Percentiles rank a stretch among this genome's conserved stretches.
Conservation (phyloP, 2,329 filamentous ascomycete species). For the Dothidotthia symphoricarpi region DNA sequence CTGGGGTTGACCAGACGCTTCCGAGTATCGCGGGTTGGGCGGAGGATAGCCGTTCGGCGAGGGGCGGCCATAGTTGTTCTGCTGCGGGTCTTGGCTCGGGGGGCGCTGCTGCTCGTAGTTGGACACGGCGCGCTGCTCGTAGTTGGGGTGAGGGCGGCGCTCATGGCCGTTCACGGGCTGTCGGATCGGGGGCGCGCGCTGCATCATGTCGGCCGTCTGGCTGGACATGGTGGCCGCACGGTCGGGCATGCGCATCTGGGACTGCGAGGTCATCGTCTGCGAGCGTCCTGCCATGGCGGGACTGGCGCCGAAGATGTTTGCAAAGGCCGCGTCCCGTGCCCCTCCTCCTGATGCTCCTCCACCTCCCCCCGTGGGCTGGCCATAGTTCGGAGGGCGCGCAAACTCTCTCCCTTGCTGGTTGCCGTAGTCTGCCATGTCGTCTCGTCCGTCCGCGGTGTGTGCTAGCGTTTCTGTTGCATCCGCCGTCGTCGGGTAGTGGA, state of each 20-base stretch:
- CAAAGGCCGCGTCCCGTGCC: conserved; percentile 92
- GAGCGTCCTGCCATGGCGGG: conserved; percentile 73
- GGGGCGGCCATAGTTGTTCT: conserved; percentile 29
- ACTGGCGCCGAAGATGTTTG: conserved; percentile 90
- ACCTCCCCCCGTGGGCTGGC: conserved; percentile 45
- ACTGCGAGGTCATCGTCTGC: conserved; percentile 89
- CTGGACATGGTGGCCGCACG: conserved; percentile 69
- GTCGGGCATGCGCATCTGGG: conserved; percentile 60
- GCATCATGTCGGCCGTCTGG: conserved; percentile 55
- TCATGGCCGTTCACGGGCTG: conserved; percentile 47
- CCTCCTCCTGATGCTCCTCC: conserved; percentile 20
- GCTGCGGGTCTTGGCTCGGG: conserved; percentile 27
- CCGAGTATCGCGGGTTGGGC: conserved; percentile 33
- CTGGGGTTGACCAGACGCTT: conserved; percentile 37
- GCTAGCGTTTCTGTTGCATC: conserved; percentile 22
- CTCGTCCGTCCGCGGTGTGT: conserved; percentile 17
- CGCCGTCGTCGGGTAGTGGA: conserved; percentile 16
- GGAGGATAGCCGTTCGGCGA: conserved; percentile 42
- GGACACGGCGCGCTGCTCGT: conserved; percentile 27
- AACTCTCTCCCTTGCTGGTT: conserved; percentile 62
- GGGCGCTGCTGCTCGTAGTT: conserved; percentile 30
- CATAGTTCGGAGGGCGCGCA: conserved; percentile 52
- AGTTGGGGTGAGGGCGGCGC: conserved; percentile 32
- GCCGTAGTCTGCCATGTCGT: conserved; percentile 62
- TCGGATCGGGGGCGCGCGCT: conserved; percentile 63